These are phyloP conservation scores for Backusella psychrophila DNA, from an alignment of 192 early-diverging fungal genomes.

Conservation along the genomic window DNA sequence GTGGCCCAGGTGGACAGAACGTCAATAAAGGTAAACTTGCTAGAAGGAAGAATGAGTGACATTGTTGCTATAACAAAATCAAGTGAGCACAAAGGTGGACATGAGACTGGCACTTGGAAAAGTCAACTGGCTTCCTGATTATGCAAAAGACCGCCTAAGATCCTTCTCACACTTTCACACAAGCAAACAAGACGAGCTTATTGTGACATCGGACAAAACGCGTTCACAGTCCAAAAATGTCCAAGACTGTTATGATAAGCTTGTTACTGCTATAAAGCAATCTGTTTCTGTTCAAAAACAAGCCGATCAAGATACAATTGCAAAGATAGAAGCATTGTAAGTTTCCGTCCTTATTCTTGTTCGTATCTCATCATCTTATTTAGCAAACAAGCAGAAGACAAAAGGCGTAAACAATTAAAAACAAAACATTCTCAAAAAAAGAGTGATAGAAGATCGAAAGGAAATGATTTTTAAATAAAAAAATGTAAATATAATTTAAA, in stretches of 20 bases:
- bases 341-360: constrained; percentile 10
- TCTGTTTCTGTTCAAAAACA: constrained; percentile 68
- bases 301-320: constrained; percentile 59
- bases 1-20: constrained; percentile 91
- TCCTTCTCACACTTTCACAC: constrained; percentile 36
- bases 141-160: constrained; percentile 57
- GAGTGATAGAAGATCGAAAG: constrained; percentile 50
- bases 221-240: constrained; percentile 75
- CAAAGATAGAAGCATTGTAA: constrained; percentile 60
- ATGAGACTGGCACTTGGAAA: constrained; percentile 68
- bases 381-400: constrained; percentile 57
- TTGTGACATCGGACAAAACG: constrained; percentile 73
- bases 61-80: background rate
- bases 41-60: too few relatives aligned
- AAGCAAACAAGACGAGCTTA: constrained; percentile 70
- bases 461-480: constrained; percentile 38
- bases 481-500: constrained; percentile 11
- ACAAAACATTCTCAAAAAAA: constrained; percentile 67
- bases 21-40: constrained; percentile 78
- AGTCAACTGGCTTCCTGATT: constrained; percentile 73
- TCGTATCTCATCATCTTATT: background rate
- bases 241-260: constrained; percentile 77
- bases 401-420: constrained; percentile 58
- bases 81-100: constrained; percentile 84
- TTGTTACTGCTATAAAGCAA: constrained; percentile 54